A percentile compares a stretch with the other conserved stretches of the same genome.
These are phyloP conservation scores for Acephala macrosclerotiorum DNA, from an alignment of 2,329 filamentous ascomycete species.

Conservation along the genomic window DNA sequence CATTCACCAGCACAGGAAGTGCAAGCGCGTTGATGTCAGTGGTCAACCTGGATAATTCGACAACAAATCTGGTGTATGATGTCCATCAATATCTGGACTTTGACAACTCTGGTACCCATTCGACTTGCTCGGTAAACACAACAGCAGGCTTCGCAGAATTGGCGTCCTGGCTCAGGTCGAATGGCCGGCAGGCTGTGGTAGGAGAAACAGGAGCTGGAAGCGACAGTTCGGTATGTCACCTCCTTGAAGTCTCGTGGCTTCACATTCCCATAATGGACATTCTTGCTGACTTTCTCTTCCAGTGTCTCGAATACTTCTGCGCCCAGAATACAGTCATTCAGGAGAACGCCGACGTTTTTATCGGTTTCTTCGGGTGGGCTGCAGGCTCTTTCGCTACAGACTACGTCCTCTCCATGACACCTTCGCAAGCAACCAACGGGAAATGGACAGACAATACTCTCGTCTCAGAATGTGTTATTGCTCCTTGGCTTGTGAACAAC, in stretches of 20 bases:
- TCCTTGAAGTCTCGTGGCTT: background rate
- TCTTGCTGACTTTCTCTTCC: background rate
- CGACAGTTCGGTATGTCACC: constrained; percentile 34
- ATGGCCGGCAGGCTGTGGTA: constrained; percentile 57
- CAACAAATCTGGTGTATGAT: constrained; percentile 61
- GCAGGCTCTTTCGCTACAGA: constrained; percentile 44
- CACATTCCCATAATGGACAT: background rate
- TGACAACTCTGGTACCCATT: constrained; percentile 62
- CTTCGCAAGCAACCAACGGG: background rate
- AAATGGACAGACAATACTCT: constrained; percentile 14
- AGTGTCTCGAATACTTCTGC: constrained; percentile 32
- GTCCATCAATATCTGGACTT: constrained; percentile 68
- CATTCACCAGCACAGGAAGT: constrained; percentile 57
- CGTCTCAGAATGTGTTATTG: constrained; percentile 11
- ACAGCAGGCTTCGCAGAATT: constrained; percentile 54
- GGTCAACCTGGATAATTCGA: constrained; percentile 64
- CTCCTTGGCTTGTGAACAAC: constrained; percentile 12
- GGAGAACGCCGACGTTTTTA: constrained; percentile 46
- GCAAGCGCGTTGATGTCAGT: constrained; percentile 60
- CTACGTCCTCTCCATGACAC: constrained; percentile 38
- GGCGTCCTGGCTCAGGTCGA: constrained; percentile 54
- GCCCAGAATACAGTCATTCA: constrained; percentile 32
- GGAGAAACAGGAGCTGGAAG: constrained; percentile 58
- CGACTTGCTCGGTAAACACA: constrained; percentile 61
- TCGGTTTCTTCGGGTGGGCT: constrained; percentile 48